These are phyloP conservation scores for Vanderwaltozyma tropicalis DNA, from an alignment of 805 yeast genomes.

Conservation along the genomic window DNA sequence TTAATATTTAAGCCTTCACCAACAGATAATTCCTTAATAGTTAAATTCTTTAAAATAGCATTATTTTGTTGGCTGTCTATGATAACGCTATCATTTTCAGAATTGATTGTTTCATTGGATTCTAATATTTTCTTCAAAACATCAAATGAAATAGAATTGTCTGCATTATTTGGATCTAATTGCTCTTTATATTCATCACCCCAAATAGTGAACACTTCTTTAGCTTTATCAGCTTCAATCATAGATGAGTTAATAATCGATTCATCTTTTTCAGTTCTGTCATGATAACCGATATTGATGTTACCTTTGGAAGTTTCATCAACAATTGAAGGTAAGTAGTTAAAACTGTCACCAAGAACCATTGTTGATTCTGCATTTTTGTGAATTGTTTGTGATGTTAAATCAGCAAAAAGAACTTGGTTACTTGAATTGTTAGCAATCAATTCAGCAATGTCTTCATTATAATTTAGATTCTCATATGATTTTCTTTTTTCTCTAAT, in stretches of 20 bases:
- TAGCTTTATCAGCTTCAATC: not conserved
- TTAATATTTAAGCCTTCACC: slow-evolving; percentile 15
- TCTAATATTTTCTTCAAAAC: slow-evolving; percentile 7
- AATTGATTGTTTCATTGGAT: not conserved
- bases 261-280: not conserved
- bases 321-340: not conserved
- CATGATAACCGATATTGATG: not conserved
- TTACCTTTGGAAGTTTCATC: not conserved
- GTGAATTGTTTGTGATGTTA: too few species aligned
- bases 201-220: not conserved
- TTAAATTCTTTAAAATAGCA: slow-evolving; percentile 3
- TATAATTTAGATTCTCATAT: not conserved
- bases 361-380: not conserved
- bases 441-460: not conserved
- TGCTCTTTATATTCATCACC: not conserved
- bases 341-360: slow-evolving; percentile 3
- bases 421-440: not conserved
- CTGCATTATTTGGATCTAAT: not conserved
- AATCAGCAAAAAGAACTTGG: too few species aligned
- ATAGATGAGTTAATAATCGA: slow-evolving; percentile 1
- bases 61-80: not conserved
- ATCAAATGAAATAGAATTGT: slow-evolving; percentile 6
- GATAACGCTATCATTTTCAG: not conserved
- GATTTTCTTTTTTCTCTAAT: slow-evolving; percentile 2
- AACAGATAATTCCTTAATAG: slow-evolving; percentile 14